Evolutionary conservation across 108 stramenopile genomes (phyloP), one percentile per base, ranked within the genome.

Genomic region (Pelagomonas calceolata): DNA sequence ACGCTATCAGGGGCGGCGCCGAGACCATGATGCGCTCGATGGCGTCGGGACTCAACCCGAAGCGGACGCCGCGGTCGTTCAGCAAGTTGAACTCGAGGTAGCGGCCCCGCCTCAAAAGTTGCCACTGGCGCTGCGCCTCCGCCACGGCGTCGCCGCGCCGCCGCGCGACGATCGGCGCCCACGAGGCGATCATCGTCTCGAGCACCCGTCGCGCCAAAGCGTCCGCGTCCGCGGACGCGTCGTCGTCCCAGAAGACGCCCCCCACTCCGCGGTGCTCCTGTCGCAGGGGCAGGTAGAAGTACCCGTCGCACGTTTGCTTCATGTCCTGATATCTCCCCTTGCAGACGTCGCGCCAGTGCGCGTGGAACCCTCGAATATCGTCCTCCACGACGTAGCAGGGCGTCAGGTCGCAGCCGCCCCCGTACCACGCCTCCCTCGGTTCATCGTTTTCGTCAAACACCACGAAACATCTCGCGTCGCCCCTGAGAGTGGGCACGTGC

Each of bases 241-340:
- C 72, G 74, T 96, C 95, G 76, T 96, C 95, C 77, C 91, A 96
- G 80, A 96, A 96, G 18, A 96, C 92, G 5, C 95, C 95, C 36
- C 95, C 95, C 26, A 90, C 90, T 9, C 95, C 95, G 34, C 95
- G 86, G 80, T 96, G 95, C 69, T 96, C 95, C 26, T 79, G 77
- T 30, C 95, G 74, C 34, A 90, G 89, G 0, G 95, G 95, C 34
- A 96, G 76, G 76, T 90, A 96, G 74, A 96, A 96, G 80, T 96
- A 96, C 34, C 89, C 92, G 71, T 93, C 92, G 73, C 92, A 93
- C 7, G 76, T 73, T 69, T 83, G 72, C 66, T 93, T 94, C 83
- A 92, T 85, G 30, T 65, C 30, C 26, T 51, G 66, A 70, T 92
- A 92, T 72, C 80, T 72, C 34, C 31, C 32, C 66, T 89, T 75